Conservation (phyloP, 148 eudicot genomes). For the Rhododendron griersonianum region DNA sequence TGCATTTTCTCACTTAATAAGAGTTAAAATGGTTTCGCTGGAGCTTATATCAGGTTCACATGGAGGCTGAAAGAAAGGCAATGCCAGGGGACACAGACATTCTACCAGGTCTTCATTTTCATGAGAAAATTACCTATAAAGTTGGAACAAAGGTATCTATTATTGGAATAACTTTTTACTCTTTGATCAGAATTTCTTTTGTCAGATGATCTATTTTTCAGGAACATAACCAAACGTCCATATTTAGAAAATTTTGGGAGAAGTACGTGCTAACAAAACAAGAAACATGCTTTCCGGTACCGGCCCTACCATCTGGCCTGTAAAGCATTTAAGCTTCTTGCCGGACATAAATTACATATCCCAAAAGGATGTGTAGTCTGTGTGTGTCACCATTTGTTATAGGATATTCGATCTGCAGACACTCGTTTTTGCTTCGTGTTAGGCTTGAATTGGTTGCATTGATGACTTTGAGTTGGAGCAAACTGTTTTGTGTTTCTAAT, state of each 20-base stretch:
- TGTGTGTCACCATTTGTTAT: not conserved
- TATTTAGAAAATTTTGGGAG: not conserved
- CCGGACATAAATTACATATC: not conserved
- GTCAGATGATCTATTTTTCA: not conserved
- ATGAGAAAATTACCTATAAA: conserved; percentile 73
- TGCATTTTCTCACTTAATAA: not conserved
- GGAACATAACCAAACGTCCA: not conserved
- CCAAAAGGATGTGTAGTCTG: not conserved
- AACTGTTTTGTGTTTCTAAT: not conserved
- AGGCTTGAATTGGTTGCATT: not conserved
- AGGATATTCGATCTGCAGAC: not conserved
- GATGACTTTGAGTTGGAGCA: not conserved
- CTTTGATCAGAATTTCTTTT: not conserved
- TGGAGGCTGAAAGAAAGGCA: conserved; percentile 90
- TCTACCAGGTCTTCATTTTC: conserved; percentile 38
- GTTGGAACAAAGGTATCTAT: conserved; percentile 78
- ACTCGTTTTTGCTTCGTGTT: not conserved
- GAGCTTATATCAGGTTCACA: conserved; percentile 66
- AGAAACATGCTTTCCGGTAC: not conserved
- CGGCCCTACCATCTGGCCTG: not conserved
- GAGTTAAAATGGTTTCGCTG: not conserved
- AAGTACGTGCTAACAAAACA: not conserved
- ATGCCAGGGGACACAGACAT: conserved; percentile 43
- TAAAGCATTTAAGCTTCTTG: not conserved
- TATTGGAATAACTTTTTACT: not conserved